Evolutionary conservation across 2,329 filamentous ascomycete species (phyloP).

Genomic region (Zalaria sp.): DNA sequence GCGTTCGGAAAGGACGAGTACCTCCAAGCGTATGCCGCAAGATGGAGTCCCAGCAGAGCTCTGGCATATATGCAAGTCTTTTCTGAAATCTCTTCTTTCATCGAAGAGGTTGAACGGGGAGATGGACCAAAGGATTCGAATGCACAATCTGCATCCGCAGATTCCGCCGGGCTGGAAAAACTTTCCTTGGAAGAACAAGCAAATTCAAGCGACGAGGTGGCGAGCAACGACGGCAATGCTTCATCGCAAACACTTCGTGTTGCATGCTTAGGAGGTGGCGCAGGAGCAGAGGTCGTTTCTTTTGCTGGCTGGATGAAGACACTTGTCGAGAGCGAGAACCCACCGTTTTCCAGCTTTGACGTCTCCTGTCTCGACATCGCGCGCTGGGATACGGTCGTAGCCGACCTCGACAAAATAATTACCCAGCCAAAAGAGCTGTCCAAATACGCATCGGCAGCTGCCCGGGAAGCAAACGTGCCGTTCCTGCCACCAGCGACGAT

Average conservation of each 20-base stretch:
- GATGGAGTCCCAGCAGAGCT: constrained; percentile 82
- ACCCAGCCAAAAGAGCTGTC: constrained; percentile 34
- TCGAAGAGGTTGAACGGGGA: not conserved
- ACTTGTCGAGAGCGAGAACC: constrained; percentile 3
- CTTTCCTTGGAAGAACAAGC: not conserved
- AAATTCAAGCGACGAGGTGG: not conserved
- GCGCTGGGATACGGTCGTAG: constrained; percentile 55
- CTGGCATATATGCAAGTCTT: constrained; percentile 64
- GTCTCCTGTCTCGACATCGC: constrained; percentile 69
- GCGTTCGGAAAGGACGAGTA: constrained; percentile 63
- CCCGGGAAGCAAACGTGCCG: constrained; percentile 24
- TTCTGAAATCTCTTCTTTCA: constrained; percentile 10
- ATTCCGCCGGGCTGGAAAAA: not conserved
- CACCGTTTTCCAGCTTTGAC: constrained; percentile 13
- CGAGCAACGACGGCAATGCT: not conserved
- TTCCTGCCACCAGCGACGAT: constrained; percentile 19
- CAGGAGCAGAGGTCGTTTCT: constrained; percentile 53
- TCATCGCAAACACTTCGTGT: constrained; percentile 19
- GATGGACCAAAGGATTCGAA: not conserved
- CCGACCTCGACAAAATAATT: constrained; percentile 43
- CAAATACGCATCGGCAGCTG: constrained; percentile 32
- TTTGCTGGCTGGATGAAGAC: constrained; percentile 38
- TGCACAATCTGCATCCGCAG: not conserved
- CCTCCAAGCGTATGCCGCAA: constrained; percentile 68
- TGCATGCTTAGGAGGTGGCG: constrained; percentile 50